A percentile compares a stretch with the other conserved stretches of the same genome.
These are phyloP conservation scores for Crepidotus variabilis DNA, from an alignment of 768 basidiomycete species.

Conservation along the genomic window DNA sequence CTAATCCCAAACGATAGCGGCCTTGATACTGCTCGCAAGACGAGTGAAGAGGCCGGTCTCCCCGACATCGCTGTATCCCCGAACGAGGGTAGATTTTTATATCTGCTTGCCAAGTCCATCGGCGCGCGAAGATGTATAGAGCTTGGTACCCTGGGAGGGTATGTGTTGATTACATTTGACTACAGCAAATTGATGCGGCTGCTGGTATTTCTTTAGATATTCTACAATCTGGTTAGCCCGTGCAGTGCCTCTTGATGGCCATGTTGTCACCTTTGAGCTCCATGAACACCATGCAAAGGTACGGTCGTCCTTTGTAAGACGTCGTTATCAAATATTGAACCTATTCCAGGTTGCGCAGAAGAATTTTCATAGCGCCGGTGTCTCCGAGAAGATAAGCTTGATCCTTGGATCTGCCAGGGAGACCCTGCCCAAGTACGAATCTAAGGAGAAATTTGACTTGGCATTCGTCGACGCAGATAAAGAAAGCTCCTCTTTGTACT, in stretches of 20 bases:
- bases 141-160: conserved; percentile 69
- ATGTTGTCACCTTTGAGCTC: conserved; percentile 46
- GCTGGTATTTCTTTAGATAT: conserved; percentile 23
- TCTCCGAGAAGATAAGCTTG: conserved; percentile 44
- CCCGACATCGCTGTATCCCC: conserved; percentile 51
- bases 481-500: conserved; percentile 49
- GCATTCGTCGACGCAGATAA: conserved; percentile 77
- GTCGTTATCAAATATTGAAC: neutral
- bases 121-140: conserved; percentile 57
- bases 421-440: conserved; percentile 41
- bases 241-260: conserved; percentile 47
- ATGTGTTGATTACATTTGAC: conserved; percentile 5
- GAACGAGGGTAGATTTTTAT: conserved; percentile 56
- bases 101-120: conserved; percentile 46
- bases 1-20: conserved; percentile 39
- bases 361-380: conserved; percentile 52
- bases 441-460: conserved; percentile 56
- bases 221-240: conserved; percentile 42
- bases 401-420: conserved; percentile 51
- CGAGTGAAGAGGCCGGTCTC: conserved; percentile 39
- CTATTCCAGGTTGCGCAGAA: conserved; percentile 47
- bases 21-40: conserved; percentile 37
- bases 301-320: too few species aligned
- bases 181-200: neutral
- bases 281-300: conserved; percentile 43